Base-by-base conservation (phyloP, 176 grass and related monocot species). In the Alloteropsis semialata region DNA sequence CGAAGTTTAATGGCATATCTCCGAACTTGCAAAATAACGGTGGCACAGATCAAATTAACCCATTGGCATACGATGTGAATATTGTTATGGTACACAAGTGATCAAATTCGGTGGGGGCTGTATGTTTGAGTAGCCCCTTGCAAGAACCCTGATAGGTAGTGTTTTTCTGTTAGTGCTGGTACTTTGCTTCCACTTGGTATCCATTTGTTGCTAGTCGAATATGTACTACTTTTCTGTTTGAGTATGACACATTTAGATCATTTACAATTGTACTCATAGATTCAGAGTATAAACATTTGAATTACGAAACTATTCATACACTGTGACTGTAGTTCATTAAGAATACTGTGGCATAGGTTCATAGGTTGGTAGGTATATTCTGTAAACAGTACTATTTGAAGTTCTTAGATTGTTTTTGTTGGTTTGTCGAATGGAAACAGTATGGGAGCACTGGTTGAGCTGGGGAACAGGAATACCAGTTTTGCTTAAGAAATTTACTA, bases 11-110 rank as follows among this genome's bases (percentile, higher is more conserved):
- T n/a, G n/a, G n/a, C n/a, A n/a, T n/a, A n/a, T n/a, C n/a, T n/a
- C n/a, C n/a, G n/a, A n/a, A n/a, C n/a, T n/a, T n/a, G n/a, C n/a
- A n/a, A n/a, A n/a, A n/a, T n/a, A n/a, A n/a, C n/a, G n/a, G n/a
- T n/a, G n/a, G n/a, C n/a, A n/a, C n/a, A n/a, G n/a, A n/a, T n/a
- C n/a, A n/a, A n/a, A n/a, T n/a, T n/a, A n/a, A n/a, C n/a, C n/a
- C n/a, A 29, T 84, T 78, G 56, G 3, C 48, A 37, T 74, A 67
- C 10, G 8, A 65, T 82, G 87, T 82, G 65, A 65, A 89, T 81
- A 89, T 55, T 71, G 63, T 25, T 77, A 72, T 89, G 82, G 14
- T 30, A 84, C 65, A 77, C 38, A 30, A 18, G 65, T 24, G 33
- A 65, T 73, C 71, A 72, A 77, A 82, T 78, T 77, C 72, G 45